Percentiles rank a stretch among this genome's conserved stretches.
These are phyloP conservation scores for Starmerella davenportii DNA, from an alignment of 805 yeast species.

Conservation along the genomic window DNA sequence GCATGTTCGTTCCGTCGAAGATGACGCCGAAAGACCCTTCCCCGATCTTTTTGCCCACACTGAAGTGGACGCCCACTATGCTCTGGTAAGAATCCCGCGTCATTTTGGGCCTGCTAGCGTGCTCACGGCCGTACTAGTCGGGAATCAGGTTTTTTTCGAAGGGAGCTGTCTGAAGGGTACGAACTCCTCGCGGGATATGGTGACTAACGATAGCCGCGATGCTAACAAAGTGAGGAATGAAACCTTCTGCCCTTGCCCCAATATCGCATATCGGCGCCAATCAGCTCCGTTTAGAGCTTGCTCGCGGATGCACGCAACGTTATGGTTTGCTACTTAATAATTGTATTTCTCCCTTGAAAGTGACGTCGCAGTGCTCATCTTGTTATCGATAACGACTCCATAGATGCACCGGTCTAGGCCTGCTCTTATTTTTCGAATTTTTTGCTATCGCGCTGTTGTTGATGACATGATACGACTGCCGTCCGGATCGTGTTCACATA, in stretches of 20 bases:
- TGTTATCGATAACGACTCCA: no score
- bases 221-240: background rate
- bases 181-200: background rate
- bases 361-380: no score
- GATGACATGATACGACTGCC: no score
- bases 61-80: conserved; percentile 85
- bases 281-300: no score
- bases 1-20: conserved; percentile 84
- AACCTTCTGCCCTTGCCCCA: background rate
- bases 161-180: background rate
- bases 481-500: no score
- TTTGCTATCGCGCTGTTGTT: no score
- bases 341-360: no score
- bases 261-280: background rate
- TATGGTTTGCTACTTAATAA: no score
- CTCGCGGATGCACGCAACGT: no score
- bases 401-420: no score
- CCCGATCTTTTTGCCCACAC: conserved; percentile 93
- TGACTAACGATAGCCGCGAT: background rate
- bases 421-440: no score
- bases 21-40: conserved; percentile 97
- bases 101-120: conserved; percentile 1
- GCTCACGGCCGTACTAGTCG: background rate
- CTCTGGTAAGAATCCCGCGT: conserved; percentile 5
- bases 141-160: background rate